A percentile compares a stretch with the other conserved stretches of the same genome.
Evolutionary conservation across 805 yeast species (phyloP).

Genomic region (Lachancea waltii): DNA sequence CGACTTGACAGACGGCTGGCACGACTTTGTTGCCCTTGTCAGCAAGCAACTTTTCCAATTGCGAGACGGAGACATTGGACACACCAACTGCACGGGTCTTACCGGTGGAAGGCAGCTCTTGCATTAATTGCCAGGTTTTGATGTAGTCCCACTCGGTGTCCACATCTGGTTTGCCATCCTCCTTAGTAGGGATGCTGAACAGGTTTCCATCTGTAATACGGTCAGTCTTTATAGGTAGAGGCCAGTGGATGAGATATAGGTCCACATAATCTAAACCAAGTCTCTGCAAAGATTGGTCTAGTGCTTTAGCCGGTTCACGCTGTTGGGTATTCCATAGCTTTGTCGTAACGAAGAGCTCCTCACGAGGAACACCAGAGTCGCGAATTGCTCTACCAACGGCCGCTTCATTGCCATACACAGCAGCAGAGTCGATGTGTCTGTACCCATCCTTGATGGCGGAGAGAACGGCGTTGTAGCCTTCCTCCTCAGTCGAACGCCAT

Average conservation of each 20-base stretch:
- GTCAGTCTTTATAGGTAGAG: conserved; percentile 46
- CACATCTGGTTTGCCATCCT: conserved; percentile 35
- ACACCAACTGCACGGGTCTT: conserved; percentile 68
- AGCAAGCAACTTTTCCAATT: conserved; percentile 45
- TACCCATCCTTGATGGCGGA: conserved; percentile 60
- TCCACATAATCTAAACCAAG: conserved; percentile 73
- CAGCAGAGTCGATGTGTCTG: conserved; percentile 75
- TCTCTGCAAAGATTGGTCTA: conserved; percentile 53
- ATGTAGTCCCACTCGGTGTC: conserved; percentile 39
- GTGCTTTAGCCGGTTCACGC: conserved; percentile 43
- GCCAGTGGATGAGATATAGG: conserved; percentile 79
- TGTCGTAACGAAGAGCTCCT: conserved; percentile 63
- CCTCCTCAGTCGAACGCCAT: conserved; percentile 54
- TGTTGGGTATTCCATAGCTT: conserved; percentile 57
- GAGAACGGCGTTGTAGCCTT: conserved; percentile 51
- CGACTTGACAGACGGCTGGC: conserved; percentile 73
- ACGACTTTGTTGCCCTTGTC: conserved; percentile 43
- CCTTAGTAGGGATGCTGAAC: conserved; percentile 32
- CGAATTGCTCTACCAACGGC: conserved; percentile 53
- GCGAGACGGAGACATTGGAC: conserved; percentile 57
- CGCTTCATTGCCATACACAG: conserved; percentile 59
- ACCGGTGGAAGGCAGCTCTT: conserved; percentile 46
- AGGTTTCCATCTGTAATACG: conserved; percentile 33
- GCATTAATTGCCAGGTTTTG: conserved; percentile 60
- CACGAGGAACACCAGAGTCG: conserved; percentile 57